These are phyloP conservation scores for Plasmodium sp. DNA, from an alignment of 169 alveolate species.

Conservation along the genomic window DNA sequence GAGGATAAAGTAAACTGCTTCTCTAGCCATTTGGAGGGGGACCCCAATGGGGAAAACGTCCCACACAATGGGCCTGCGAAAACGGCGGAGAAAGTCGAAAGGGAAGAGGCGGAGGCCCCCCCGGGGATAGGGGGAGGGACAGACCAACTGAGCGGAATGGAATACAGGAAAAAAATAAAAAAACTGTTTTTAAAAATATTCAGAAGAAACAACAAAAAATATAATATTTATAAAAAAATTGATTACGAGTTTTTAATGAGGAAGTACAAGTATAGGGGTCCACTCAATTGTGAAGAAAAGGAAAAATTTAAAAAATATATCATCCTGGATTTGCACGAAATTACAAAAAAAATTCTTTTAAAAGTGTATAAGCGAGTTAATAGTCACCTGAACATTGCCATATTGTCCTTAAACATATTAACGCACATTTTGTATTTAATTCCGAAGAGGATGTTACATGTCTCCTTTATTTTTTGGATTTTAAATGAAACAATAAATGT, in stretches of 20 bases:
- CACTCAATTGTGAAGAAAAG: conserved; percentile 42
- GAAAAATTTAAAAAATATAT: conserved; percentile 29
- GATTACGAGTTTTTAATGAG: conserved; percentile 53
- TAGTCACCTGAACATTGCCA: conserved; percentile 48
- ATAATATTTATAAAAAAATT: conserved; percentile 62
- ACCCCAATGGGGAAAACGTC: not conserved
- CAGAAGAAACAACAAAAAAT: conserved; percentile 42
- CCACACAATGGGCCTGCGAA: not conserved
- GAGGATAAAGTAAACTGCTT: not conserved
- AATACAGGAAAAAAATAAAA: conserved; percentile 56
- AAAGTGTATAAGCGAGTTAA: conserved; percentile 69
- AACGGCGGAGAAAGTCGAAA: not conserved
- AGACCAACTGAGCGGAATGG: conserved; percentile 11
- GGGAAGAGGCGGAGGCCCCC: not conserved
- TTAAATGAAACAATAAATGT: conserved; percentile 74
- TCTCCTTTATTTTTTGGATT: conserved; percentile 37
- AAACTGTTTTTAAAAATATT: conserved; percentile 62
- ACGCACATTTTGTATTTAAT: conserved; percentile 30
- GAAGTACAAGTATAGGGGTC: conserved; percentile 26
- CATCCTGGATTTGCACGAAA: conserved; percentile 59
- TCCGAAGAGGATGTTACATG: conserved; percentile 37
- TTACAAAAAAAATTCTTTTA: conserved; percentile 54
- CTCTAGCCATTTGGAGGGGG: not conserved
- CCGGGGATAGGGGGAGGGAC: not conserved
- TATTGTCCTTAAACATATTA: conserved; percentile 67